Evolutionary conservation across 257 asterid species (phyloP).

Genomic region (Ilex aquifolium): DNA sequence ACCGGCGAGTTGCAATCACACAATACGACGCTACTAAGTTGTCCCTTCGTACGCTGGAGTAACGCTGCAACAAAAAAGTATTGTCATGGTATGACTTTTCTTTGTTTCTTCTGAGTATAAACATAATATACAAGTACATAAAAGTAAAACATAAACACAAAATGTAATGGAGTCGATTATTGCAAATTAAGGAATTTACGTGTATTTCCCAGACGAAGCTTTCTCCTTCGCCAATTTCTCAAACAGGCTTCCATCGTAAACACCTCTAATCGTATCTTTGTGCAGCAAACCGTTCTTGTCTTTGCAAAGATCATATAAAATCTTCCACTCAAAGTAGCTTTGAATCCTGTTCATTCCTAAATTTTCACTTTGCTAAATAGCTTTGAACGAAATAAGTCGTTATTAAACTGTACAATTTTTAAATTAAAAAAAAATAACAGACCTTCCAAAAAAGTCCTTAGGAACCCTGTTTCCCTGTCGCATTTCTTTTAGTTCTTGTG

Average conservation of each 20-base stretch:
- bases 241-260: slow-evolving; percentile 78
- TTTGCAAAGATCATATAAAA: slow-evolving; percentile 58
- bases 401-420: neutral
- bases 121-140: too few relatives aligned
- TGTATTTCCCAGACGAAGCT: slow-evolving; percentile 1
- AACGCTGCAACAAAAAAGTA: too few relatives aligned
- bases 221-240: slow-evolving; percentile 60
- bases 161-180: too few relatives aligned
- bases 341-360: slow-evolving; percentile 40
- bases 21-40: too few relatives aligned
- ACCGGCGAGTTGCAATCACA: too few relatives aligned
- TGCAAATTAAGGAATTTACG: slow-evolving; percentile 36
- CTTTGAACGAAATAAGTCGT: neutral
- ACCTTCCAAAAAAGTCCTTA: slow-evolving; percentile 77
- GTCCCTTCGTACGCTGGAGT: too few relatives aligned
- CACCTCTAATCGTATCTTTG: slow-evolving; percentile 51
- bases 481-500: slow-evolving; percentile 45
- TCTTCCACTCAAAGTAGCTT: slow-evolving; percentile 67
- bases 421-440: neutral
- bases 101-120: too few relatives aligned
- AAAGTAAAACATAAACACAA: too few relatives aligned
- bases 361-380: neutral
- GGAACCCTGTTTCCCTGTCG: slow-evolving; percentile 58
- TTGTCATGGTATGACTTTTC: too few relatives aligned
- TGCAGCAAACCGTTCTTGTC: slow-evolving; percentile 56